phyloP scores from a whole-genome alignment of 495 filamentous ascomycete species.

The Jackrogersella multiformis region DNA sequence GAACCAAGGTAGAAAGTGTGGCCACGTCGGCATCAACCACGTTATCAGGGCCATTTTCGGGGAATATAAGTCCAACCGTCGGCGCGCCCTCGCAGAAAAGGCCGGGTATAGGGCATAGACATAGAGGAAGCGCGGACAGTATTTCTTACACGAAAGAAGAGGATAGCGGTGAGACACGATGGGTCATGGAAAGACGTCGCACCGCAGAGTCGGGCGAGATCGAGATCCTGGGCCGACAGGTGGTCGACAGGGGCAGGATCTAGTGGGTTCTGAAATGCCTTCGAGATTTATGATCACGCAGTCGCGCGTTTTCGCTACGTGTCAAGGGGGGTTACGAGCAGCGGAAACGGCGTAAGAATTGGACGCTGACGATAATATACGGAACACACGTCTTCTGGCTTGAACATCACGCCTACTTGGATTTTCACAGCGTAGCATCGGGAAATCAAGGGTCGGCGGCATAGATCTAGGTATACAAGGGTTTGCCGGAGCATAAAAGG shows the following conservation, averaged over 20 bases:
- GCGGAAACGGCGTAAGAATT: not conserved
- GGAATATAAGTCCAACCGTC: constrained; percentile 27
- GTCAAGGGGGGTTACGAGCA: not conserved
- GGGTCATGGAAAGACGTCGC: constrained; percentile 66
- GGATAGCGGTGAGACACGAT: constrained; percentile 58
- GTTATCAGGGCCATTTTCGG: constrained; percentile 20
- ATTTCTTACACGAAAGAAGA: constrained; percentile 66
- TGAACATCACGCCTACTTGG: constrained; percentile 10
- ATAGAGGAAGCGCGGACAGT: constrained; percentile 63
- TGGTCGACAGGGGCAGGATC: constrained; percentile 40
- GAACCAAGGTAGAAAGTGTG: not conserved
- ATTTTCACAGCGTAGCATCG: constrained; percentile 16
- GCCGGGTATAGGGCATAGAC: constrained; percentile 54
- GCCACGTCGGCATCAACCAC: constrained; percentile 24
- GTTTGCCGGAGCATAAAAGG: constrained; percentile 37
- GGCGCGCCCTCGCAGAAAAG: constrained; percentile 34
- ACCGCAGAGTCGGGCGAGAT: constrained; percentile 63
- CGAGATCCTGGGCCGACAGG: constrained; percentile 49
- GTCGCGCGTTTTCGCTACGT: not conserved
- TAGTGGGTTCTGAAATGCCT: constrained; percentile 28
- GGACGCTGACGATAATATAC: constrained; percentile 11
- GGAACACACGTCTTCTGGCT: not conserved
- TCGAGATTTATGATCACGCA: not conserved
- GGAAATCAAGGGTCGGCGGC: constrained; percentile 14
- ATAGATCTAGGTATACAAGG: constrained; percentile 23